Conservation (phyloP, 2,329 filamentous ascomycete species). For the Penicillium crustosum region DNA sequence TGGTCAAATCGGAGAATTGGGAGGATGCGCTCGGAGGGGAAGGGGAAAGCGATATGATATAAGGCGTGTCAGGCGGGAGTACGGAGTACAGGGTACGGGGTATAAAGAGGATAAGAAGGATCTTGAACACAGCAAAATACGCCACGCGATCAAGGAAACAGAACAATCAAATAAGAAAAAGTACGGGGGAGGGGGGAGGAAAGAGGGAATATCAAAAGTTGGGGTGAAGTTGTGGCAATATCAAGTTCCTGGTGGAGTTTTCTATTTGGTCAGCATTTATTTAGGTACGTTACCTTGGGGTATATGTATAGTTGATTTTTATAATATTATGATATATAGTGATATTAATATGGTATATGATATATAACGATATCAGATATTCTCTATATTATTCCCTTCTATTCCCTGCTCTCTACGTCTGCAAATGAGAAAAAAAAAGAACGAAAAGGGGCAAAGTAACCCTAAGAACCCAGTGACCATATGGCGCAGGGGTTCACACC, state of each 20-base stretch:
- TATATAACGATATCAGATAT: neutral
- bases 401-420: neutral
- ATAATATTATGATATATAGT: neutral
- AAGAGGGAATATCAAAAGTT: constrained; percentile 13
- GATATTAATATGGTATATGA: too few relatives aligned
- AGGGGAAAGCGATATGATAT: constrained; percentile 7
- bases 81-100: neutral
- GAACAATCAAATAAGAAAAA: constrained; percentile 16
- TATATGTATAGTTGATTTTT: neutral
- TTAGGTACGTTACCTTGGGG: neutral
- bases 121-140: neutral
- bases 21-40: constrained; percentile 2
- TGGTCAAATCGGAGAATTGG: constrained; percentile 1
- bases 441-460: neutral
- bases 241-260: constrained; percentile 12
- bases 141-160: constrained; percentile 17
- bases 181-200: constrained; percentile 7
- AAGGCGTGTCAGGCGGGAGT: neutral
- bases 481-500: neutral
- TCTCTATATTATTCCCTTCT: neutral
- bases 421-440: neutral
- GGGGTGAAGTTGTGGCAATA: constrained; percentile 18
- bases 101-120: constrained; percentile 3
- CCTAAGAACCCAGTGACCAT: neutral
- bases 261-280: constrained; percentile 8